These are phyloP conservation scores for Candida anutae DNA, from an alignment of 1,139 yeast genomes.

Conservation along the genomic window DNA sequence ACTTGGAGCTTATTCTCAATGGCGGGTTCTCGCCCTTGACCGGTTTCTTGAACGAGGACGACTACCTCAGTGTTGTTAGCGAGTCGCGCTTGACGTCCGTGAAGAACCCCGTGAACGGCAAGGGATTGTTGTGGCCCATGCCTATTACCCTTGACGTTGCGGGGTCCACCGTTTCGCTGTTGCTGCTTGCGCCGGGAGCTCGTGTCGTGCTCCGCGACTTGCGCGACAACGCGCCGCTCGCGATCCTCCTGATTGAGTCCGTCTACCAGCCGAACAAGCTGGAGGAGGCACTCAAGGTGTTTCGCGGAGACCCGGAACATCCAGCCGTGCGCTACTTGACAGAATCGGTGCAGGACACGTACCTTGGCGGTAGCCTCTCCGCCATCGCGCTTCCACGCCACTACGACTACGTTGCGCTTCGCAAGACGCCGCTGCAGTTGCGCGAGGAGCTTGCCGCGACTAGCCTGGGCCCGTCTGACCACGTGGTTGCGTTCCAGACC, in stretches of 20 bases:
- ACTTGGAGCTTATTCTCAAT: slow-evolving; percentile 79
- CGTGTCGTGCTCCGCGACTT: slow-evolving; percentile 72
- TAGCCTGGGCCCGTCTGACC: slow-evolving; percentile 23
- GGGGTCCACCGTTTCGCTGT: slow-evolving; percentile 35
- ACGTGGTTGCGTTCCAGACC: slow-evolving; percentile 95
- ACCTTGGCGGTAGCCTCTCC: slow-evolving; percentile 82
- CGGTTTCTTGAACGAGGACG: slow-evolving; percentile 77
- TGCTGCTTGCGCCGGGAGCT: slow-evolving; percentile 43
- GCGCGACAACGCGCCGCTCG: slow-evolving; percentile 75
- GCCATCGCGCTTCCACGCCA: slow-evolving; percentile 82
- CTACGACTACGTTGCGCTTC: slow-evolving; percentile 79
- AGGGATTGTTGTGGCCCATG: slow-evolving; percentile 83
- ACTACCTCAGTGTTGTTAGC: slow-evolving; percentile 73
- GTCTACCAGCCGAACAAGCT: slow-evolving; percentile 76
- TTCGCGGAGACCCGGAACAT: slow-evolving; percentile 96
- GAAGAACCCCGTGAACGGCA: slow-evolving; percentile 22
- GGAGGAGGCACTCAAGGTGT: slow-evolving; percentile 75
- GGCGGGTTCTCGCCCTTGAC: slow-evolving; percentile 94
- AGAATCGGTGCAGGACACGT: slow-evolving; percentile 72
- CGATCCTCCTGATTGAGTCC: slow-evolving; percentile 72
- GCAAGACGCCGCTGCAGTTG: slow-evolving; percentile 87
- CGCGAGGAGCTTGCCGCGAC: slow-evolving; percentile 84
- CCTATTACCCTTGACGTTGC: slow-evolving; percentile 86
- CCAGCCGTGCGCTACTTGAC: slow-evolving; percentile 77
- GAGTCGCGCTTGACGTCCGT: slow-evolving; percentile 61